Conservation (phyloP, 139 green algal species). For the Astrephomene gubernaculifera region DNA sequence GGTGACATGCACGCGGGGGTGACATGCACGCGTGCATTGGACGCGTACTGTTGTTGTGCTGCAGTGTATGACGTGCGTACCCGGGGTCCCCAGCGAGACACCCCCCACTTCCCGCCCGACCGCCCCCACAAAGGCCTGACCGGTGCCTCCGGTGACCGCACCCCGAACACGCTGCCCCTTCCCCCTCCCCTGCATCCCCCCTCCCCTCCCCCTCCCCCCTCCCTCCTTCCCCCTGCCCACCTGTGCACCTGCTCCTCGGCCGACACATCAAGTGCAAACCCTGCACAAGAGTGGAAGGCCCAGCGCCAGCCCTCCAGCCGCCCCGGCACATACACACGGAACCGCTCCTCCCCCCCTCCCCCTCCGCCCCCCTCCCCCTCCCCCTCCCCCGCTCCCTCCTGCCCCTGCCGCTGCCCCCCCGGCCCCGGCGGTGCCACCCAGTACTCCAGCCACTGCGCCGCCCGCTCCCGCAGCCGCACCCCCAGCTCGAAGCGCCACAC, state of each 20-base stretch:
- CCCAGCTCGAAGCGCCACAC: constrained; percentile 21
- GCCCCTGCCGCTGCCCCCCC: not conserved
- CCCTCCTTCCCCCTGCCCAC: not conserved
- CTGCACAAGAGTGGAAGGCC: constrained; percentile 32
- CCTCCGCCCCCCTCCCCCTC: no score
- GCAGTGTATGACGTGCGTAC: no score
- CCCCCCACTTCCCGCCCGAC: no score
- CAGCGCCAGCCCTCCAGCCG: not conserved
- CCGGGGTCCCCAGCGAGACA: no score
- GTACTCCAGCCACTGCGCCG: constrained; percentile 23
- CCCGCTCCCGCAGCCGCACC: not conserved
- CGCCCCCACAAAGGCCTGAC: no score
- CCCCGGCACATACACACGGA: constrained; percentile 1
- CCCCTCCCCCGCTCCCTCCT: not conserved
- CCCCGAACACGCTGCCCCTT: not conserved
- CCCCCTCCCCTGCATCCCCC: not conserved
- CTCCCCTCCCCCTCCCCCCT: not conserved
- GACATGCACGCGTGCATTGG: no score
- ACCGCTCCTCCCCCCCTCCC: not conserved
- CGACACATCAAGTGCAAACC: constrained; percentile 8
- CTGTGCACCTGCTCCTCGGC: not conserved
- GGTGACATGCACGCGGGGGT: no score
- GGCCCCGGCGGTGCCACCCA: not conserved
- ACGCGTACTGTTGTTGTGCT: no score
- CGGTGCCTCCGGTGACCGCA: no score